Evolutionary conservation across 768 basidiomycete species (phyloP).

Genomic region (Auricularia auricula-judae): DNA sequence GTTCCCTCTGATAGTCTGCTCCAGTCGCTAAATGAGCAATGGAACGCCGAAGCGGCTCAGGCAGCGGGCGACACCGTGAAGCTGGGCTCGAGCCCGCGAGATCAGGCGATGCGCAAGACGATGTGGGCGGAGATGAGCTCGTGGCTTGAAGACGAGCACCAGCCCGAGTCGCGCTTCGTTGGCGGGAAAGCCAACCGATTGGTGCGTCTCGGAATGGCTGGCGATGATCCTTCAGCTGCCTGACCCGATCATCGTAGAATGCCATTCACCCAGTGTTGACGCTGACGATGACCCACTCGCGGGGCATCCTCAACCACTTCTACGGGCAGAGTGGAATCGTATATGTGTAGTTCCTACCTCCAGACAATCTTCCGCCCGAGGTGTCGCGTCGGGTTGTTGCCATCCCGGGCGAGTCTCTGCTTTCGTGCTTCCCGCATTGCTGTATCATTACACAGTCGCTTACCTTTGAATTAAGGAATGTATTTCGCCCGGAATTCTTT

Average conservation of each 20-base stretch:
- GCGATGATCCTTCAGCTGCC: not conserved
- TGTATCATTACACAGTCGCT: too few relatives aligned
- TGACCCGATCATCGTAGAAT: constrained; percentile 43
- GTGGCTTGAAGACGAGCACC: constrained; percentile 53
- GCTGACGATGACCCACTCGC: constrained; percentile 54
- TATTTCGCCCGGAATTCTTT: too few relatives aligned
- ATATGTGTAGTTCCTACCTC: not conserved
- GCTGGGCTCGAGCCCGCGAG: constrained; percentile 9
- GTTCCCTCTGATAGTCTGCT: constrained; percentile 31
- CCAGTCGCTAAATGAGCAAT: constrained; percentile 24
- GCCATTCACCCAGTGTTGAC: constrained; percentile 76
- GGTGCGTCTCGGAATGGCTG: constrained; percentile 27
- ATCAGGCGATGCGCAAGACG: constrained; percentile 26
- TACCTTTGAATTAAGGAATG: too few relatives aligned
- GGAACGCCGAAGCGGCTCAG: constrained; percentile 19
- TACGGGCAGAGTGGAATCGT: constrained; percentile 38
- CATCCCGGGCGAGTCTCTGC: too few relatives aligned
- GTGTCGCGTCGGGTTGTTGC: too few relatives aligned
- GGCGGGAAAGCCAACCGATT: constrained; percentile 55
- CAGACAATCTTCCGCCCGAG: too few relatives aligned
- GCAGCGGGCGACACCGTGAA: not conserved
- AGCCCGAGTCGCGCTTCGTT: constrained; percentile 37
- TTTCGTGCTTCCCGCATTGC: too few relatives aligned
- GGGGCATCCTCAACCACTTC: constrained; percentile 60
- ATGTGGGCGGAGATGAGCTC: constrained; percentile 46